A percentile compares a stretch with the other conserved stretches of the same genome.
Conservation (phyloP, 1,139 yeast species). For the Pneumocystis canis region DNA sequence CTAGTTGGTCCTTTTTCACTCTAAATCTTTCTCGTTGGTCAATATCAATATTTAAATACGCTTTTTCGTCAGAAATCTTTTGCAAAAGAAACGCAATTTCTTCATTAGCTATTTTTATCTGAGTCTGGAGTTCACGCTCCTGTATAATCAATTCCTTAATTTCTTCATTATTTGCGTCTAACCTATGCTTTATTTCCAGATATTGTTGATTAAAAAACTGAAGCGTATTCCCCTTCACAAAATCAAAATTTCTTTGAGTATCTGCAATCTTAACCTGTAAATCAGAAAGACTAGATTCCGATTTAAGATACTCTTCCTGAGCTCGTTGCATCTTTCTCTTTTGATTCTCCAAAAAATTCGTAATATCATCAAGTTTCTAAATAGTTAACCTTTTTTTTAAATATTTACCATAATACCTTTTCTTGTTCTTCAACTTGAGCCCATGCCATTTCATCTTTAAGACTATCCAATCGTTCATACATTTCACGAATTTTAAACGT, state of each 20-base stretch:
- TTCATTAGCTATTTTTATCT: constrained; percentile 18
- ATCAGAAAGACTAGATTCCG: background rate
- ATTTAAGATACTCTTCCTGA: background rate
- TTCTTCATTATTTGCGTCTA: background rate
- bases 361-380: background rate
- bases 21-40: constrained; percentile 16
- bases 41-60: constrained; percentile 8
- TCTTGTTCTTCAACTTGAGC: constrained; percentile 1
- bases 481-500: constrained; percentile 3
- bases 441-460: constrained; percentile 3
- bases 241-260: background rate
- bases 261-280: background rate
- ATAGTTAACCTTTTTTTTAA: background rate
- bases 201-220: background rate
- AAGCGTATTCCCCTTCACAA: background rate
- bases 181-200: background rate
- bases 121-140: constrained; percentile 7
- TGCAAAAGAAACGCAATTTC: constrained; percentile 20
- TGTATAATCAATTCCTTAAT: background rate
- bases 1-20: constrained; percentile 19
- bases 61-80: constrained; percentile 18
- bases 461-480: constrained; percentile 1
- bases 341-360: background rate
- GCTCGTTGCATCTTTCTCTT: background rate
- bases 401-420: background rate